Percentiles rank a stretch among this genome's conserved stretches.
Evolutionary conservation across 768 basidiomycete species (phyloP).

Genomic region (Termitomyces sp.): DNA sequence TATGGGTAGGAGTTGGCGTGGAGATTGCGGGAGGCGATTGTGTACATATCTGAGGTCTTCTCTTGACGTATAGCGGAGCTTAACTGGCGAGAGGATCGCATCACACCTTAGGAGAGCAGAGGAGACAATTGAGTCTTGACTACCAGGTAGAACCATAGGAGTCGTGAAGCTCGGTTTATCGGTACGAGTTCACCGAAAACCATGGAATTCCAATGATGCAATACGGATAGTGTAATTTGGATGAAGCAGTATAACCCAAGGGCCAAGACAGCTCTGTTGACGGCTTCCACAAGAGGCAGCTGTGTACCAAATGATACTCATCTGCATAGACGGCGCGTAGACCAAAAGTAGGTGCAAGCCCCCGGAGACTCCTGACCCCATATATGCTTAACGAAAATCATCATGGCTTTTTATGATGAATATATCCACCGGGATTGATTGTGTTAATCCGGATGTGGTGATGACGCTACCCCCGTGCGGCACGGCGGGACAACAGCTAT

Average conservation of each 20-base stretch:
- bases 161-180: slow-evolving; percentile 1
- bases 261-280: background rate
- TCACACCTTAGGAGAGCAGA: background rate
- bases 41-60: too few relatives aligned
- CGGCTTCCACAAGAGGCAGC: slow-evolving; percentile 12
- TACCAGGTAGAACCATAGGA: background rate
- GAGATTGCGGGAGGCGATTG: background rate
- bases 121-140: background rate
- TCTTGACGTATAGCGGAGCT: background rate
- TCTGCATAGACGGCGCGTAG: slow-evolving; percentile 2
- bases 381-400: background rate
- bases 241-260: background rate
- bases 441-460: slow-evolving; percentile 6
- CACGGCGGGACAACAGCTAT: background rate
- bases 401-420: background rate
- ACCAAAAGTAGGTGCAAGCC: slow-evolving; percentile 6
- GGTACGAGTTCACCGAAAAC: slow-evolving; percentile 3
- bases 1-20: background rate
- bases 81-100: background rate
- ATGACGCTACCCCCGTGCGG: background rate
- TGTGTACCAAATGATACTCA: slow-evolving; percentile 9
- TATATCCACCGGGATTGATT: background rate
- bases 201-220: background rate
- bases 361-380: slow-evolving; percentile 16
- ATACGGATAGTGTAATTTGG: background rate